Base-by-base conservation (phyloP, 805 yeast genomes). In the Zygotorulaspora florentina region DNA sequence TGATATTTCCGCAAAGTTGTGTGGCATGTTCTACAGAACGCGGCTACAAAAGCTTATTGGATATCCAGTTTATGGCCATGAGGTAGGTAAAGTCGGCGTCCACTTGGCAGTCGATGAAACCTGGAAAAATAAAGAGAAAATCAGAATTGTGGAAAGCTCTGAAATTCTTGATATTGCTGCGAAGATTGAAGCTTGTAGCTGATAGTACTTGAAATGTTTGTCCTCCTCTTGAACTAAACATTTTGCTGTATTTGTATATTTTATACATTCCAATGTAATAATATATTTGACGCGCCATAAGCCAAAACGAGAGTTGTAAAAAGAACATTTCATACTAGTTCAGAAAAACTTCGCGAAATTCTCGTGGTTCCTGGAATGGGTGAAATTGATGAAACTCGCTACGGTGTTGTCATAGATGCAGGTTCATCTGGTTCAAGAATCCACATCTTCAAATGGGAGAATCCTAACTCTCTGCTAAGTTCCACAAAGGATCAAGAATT, bases 341-440 rank as follows among this genome's bases (percentile, higher is more conserved):
- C 25, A 20, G 25, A 20, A 7, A 20, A 20, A 20, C n/a, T 28
- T 17, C 31, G 13, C 38, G 7, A 20, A 20, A 20, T 20, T 7
- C 4, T 20, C 25, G 23, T 34, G 37, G 11, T n/a, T n/a, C 17
- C 16, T n/a, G 37, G 16, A 34, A 43, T 37, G 47, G 38, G 29
- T 12, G 36, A 18, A 12, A 10, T 16, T 26, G 44, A 28, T 23
- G 26, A 52, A 31, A 54, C 59, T 25, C 57, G 73, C 41, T 90
- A 87, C 70, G 97, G 96, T 23, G 83, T 93, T 26, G 95, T 91
- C 12, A 76, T 91, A 2, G 99, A 91, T 65, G 88, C 97, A 0
- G 99, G 99, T 1, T 89, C 97, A 1, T 86, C 96, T 0, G 99
- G 99, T 1, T 88, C 97, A 3, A 72, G 99, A 43, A 74, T 86